Evolutionary conservation across 495 filamentous ascomycete species (phyloP).

Genomic region (Trichocladium antarcticum): DNA sequence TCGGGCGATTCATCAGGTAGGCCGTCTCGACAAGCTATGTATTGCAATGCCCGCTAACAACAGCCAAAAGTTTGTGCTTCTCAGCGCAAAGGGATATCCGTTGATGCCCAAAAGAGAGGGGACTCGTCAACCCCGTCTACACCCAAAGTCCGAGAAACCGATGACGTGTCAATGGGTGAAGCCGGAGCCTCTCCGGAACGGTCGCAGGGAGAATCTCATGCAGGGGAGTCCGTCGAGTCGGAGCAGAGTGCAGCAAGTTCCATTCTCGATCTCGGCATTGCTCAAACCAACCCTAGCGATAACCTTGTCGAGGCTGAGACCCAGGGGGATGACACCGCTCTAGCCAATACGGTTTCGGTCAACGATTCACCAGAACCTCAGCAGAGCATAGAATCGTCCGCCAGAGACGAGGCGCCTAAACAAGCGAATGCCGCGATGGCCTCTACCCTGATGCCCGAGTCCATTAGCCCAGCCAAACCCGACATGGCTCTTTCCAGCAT

Average conservation of each 20-base stretch:
- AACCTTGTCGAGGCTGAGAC: not conserved
- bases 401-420: not conserved
- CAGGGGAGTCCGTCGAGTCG: not conserved
- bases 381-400: not conserved
- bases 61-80: not conserved
- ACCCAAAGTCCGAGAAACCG: slow-evolving; percentile 1
- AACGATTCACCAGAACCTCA: not conserved
- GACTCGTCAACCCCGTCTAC: not conserved
- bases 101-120: not conserved
- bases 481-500: not conserved
- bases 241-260: not conserved
- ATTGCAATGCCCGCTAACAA: not conserved
- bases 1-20: slow-evolving; percentile 3
- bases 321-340: not conserved
- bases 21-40: not conserved
- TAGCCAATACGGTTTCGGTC: not conserved
- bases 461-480: not conserved
- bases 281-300: not conserved
- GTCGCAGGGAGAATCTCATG: not conserved
- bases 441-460: not conserved
- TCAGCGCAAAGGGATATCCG: not conserved
- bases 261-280: not conserved
- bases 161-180: slow-evolving; percentile 10
- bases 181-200: slow-evolving; percentile 1
- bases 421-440: not conserved